phyloP scores from a whole-genome alignment of 2,329 filamentous ascomycete genomes.

The Corinectria fuckeliana region DNA sequence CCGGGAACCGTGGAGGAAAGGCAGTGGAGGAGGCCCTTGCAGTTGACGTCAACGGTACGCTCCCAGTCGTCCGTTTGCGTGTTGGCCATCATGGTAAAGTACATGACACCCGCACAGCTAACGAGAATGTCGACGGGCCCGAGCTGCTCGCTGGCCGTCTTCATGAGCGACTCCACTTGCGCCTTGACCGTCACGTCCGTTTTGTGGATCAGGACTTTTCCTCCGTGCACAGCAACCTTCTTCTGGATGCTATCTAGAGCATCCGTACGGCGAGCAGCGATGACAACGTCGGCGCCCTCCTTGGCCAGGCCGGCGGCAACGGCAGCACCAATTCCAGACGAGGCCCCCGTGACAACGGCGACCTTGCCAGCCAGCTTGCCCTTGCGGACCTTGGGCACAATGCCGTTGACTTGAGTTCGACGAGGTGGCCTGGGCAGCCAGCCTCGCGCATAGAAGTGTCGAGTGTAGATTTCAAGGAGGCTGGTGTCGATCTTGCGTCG shows the following conservation, averaged over 20 bases:
- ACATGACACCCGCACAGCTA: slow-evolving; percentile 84
- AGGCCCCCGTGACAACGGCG: slow-evolving; percentile 79
- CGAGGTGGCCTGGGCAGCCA: slow-evolving; percentile 73
- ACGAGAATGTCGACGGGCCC: slow-evolving; percentile 81
- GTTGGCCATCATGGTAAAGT: slow-evolving; percentile 88
- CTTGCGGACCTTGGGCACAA: slow-evolving; percentile 39
- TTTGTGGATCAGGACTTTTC: slow-evolving; percentile 70
- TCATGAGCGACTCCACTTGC: slow-evolving; percentile 72
- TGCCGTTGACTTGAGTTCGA: slow-evolving; percentile 46
- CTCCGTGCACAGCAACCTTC: slow-evolving; percentile 61
- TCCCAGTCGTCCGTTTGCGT: slow-evolving; percentile 78
- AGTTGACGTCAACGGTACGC: slow-evolving; percentile 83
- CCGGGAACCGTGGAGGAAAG: slow-evolving; percentile 71
- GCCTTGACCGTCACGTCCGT: slow-evolving; percentile 75
- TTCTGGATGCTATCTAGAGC: slow-evolving; percentile 72
- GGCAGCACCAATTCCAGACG: slow-evolving; percentile 80
- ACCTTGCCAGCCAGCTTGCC: slow-evolving; percentile 73
- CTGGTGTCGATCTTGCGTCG: slow-evolving; percentile 72
- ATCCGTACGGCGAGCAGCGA: slow-evolving; percentile 74
- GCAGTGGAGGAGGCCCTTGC: slow-evolving; percentile 80
- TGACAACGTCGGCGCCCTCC: slow-evolving; percentile 74
- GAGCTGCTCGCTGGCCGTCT: slow-evolving; percentile 63
- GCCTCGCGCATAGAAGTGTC: slow-evolving; percentile 80
- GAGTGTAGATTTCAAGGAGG: slow-evolving; percentile 78
- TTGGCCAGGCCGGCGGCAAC: slow-evolving; percentile 71